Conservation (phyloP, 129 eudicot species). For the Flaveria sonorensis region DNA sequence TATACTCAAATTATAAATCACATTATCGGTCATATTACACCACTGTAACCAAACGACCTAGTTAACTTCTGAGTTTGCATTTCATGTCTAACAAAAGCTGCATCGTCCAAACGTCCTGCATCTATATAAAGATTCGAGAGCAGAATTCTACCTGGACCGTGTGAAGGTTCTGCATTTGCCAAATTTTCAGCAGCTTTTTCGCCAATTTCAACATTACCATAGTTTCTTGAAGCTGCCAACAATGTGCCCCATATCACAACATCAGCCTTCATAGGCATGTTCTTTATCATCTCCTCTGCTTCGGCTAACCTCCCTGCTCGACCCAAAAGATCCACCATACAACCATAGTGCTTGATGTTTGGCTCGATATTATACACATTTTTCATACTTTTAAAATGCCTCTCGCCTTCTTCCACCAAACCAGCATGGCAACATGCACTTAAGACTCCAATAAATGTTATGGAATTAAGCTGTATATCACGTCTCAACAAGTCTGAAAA, state of each 20-base stretch:
- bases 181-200: constrained; percentile 71
- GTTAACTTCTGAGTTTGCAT: constrained; percentile 51
- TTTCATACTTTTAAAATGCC: constrained; percentile 64
- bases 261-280: constrained; percentile 95
- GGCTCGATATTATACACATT: constrained; percentile 57
- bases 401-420: constrained; percentile 63
- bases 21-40: constrained; percentile 42
- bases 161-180: constrained; percentile 70
- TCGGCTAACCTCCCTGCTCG: constrained; percentile 80
- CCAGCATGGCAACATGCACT: constrained; percentile 97
- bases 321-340: constrained; percentile 92
- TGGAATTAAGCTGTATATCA: constrained; percentile 52
- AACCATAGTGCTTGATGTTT: constrained; percentile 82
- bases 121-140: constrained; percentile 77
- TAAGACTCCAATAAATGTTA: constrained; percentile 86
- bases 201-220: constrained; percentile 71
- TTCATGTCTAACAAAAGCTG: constrained; percentile 56
- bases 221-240: constrained; percentile 69
- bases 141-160: constrained; percentile 80
- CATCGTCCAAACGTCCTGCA: constrained; percentile 86
- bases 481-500: constrained; percentile 56
- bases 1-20: neutral
- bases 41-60: constrained; percentile 80
- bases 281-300: constrained; percentile 62
- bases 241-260: constrained; percentile 87